Evolutionary conservation across 352 stramenopile species (phyloP).

Genomic region (Phytophthora tubulina): DNA sequence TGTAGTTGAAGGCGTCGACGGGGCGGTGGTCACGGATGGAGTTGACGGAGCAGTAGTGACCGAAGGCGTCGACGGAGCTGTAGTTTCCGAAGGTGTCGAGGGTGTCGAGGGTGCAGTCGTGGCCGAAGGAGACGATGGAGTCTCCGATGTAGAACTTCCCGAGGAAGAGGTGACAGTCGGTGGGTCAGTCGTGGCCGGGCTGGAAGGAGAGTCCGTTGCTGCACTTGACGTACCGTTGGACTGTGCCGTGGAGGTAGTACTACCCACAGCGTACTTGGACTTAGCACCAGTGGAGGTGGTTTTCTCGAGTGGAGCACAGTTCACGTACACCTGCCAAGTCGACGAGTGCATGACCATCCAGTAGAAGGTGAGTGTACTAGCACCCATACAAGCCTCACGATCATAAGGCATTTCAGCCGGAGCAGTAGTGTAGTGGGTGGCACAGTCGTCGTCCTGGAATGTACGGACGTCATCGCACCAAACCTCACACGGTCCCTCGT

Average conservation of each 20-base stretch:
- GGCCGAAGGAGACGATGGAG: slow-evolving; percentile 2
- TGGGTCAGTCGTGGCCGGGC: slow-evolving; percentile 6
- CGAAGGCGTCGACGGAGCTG: slow-evolving; percentile 17
- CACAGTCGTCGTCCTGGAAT: slow-evolving; percentile 32
- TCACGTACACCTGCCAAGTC: slow-evolving; percentile 55
- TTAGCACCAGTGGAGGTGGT: slow-evolving; percentile 24
- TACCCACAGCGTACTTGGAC: slow-evolving; percentile 34
- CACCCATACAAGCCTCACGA: slow-evolving; percentile 27
- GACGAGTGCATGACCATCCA: slow-evolving; percentile 52
- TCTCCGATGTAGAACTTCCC: neutral
- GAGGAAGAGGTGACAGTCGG: slow-evolving; percentile 15
- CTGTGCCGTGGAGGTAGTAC: slow-evolving; percentile 15
- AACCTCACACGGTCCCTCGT: slow-evolving; percentile 53
- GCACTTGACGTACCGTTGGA: slow-evolving; percentile 31
- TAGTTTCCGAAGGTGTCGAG: slow-evolving; percentile 6
- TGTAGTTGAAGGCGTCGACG: slow-evolving; percentile 7
- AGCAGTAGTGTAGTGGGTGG: slow-evolving; percentile 30
- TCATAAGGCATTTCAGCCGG: slow-evolving; percentile 47
- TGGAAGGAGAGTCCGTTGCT: slow-evolving; percentile 16
- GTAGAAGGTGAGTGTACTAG: slow-evolving; percentile 43
- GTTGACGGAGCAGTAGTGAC: slow-evolving; percentile 11
- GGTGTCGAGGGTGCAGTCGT: slow-evolving; percentile 1
- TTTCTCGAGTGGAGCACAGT: slow-evolving; percentile 30
- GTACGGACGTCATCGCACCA: slow-evolving; percentile 46
- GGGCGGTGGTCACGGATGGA: neutral